Conservation (phyloP, 176 grass and related monocot genomes). For the Chloris gayana region DNA sequence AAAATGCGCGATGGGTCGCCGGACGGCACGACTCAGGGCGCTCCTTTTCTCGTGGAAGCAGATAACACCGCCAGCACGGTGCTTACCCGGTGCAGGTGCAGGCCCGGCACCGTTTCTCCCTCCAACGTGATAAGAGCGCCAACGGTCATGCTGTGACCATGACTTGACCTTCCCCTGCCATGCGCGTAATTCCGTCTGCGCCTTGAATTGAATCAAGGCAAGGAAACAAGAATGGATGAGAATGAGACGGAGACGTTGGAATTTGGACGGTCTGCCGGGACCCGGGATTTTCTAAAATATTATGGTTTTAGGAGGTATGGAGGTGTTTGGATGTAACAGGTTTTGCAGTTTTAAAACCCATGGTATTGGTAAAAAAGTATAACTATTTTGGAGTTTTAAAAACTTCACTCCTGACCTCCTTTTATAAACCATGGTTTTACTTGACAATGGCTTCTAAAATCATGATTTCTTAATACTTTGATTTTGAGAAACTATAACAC, state of each 20-base stretch:
- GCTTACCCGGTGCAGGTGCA: not conserved
- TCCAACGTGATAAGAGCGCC: not conserved
- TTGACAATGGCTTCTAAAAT: no score
- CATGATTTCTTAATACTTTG: no score
- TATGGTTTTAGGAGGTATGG: no score
- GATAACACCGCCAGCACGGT: slow-evolving; percentile 17
- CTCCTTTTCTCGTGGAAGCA: not conserved
- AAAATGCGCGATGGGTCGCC: not conserved
- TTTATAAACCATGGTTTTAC: no score
- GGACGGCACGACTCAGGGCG: not conserved
- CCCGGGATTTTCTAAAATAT: no score
- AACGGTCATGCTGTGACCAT: not conserved
- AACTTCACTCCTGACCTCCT: no score
- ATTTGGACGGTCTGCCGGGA: not conserved
- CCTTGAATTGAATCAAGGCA: not conserved
- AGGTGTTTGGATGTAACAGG: no score
- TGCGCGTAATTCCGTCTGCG: not conserved
- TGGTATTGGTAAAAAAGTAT: no score
- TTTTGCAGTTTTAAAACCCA: no score
- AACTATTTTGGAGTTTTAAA: no score
- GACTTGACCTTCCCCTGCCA: not conserved
- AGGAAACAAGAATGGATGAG: no score
- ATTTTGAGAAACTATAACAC: no score
- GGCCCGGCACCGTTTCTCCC: not conserved
- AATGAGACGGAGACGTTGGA: not conserved